Conservation (phyloP, 495 filamentous ascomycete species). For the Trichoderma gamsii region DNA sequence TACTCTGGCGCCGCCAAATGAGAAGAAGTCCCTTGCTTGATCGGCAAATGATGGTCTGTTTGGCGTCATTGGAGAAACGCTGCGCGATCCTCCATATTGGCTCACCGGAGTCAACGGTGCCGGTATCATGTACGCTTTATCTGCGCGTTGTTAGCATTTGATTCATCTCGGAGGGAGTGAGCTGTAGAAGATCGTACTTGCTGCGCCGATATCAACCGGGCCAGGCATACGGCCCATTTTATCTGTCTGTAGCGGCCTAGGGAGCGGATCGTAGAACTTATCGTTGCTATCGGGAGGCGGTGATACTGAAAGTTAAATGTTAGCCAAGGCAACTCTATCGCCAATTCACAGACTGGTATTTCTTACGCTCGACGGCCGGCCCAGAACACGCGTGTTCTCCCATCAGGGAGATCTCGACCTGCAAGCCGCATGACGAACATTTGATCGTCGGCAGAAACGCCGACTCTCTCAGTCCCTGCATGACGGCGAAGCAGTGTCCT, state of each 20-base stretch:
- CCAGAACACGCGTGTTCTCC: conserved; percentile 76
- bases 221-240: conserved; percentile 32
- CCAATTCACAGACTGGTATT: not conserved
- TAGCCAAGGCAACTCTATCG: not conserved
- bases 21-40: conserved; percentile 33
- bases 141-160: conserved; percentile 31
- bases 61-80: conserved; percentile 51
- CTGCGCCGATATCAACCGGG: conserved; percentile 51
- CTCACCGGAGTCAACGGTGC: conserved; percentile 58
- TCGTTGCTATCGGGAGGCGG: conserved; percentile 31
- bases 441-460: conserved; percentile 86
- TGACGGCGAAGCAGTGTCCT: not conserved
- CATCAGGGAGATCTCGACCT: conserved; percentile 87
- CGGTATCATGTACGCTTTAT: conserved; percentile 53
- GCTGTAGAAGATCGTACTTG: conserved; percentile 38
- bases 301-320: conserved; percentile 20
- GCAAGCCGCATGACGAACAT: conserved; percentile 80
- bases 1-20: conserved; percentile 31
- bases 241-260: conserved; percentile 18
- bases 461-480: conserved; percentile 39
- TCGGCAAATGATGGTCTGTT: conserved; percentile 32
- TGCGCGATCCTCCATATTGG: conserved; percentile 50
- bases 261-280: conserved; percentile 26
- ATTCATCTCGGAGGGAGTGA: not conserved
- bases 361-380: conserved; percentile 35